Conservation (phyloP, 352 stramenopile species). For the Pythium brachiatum region DNA sequence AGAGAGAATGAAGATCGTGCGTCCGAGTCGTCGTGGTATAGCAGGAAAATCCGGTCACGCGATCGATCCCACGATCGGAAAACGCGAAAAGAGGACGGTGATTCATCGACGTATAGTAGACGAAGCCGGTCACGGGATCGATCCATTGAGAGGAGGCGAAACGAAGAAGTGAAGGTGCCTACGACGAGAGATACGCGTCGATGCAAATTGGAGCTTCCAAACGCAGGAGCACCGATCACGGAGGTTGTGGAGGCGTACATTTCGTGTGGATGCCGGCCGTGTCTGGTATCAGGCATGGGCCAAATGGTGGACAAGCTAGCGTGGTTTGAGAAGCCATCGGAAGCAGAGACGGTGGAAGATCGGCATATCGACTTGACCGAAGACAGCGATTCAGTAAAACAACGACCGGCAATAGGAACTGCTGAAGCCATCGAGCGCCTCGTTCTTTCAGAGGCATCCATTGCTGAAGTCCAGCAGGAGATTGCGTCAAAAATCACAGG, state of each 20-base stretch:
- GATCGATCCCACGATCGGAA: too few relatives aligned
- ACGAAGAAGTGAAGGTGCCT: background rate
- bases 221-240: background rate
- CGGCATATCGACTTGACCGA: background rate
- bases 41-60: background rate
- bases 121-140: background rate
- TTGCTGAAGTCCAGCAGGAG: background rate
- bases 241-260: conserved; percentile 4
- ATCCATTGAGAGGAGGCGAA: background rate
- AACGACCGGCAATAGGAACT: background rate
- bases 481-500: background rate
- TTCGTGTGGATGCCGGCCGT: background rate
- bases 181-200: background rate
- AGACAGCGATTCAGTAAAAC: background rate
- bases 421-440: background rate
- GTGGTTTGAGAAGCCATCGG: background rate
- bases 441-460: background rate
- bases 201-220: background rate
- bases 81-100: too few relatives aligned
- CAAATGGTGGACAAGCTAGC: background rate
- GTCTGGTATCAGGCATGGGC: background rate
- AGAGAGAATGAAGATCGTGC: background rate
- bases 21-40: background rate
- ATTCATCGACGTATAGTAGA: background rate
- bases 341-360: background rate